phyloP scores from a whole-genome alignment of 2,329 filamentous ascomycete species.

The Trichoderma sp. region DNA sequence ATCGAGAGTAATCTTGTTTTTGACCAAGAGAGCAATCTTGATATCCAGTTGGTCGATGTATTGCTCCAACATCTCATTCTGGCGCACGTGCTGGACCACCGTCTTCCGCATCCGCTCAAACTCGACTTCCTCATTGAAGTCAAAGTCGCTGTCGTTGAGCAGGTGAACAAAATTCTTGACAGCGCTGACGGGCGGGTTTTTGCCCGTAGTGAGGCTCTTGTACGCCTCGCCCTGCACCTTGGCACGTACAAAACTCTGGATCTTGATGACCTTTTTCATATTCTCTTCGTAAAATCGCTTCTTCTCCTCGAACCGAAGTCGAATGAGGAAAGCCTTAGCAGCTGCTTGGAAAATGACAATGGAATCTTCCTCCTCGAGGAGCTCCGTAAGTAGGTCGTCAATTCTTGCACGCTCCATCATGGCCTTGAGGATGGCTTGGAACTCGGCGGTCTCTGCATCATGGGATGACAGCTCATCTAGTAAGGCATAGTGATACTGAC shows the following conservation, averaged over 20 bases:
- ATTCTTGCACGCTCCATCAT: slow-evolving; percentile 75
- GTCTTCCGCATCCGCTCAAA: slow-evolving; percentile 94
- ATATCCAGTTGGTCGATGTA: slow-evolving; percentile 98
- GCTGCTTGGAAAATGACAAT: slow-evolving; percentile 73
- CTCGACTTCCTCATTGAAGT: slow-evolving; percentile 98
- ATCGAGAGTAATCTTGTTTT: slow-evolving; percentile 98
- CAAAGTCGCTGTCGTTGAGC: slow-evolving; percentile 96
- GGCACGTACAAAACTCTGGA: slow-evolving; percentile 92
- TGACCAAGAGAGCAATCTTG: slow-evolving; percentile 96
- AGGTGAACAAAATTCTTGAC: slow-evolving; percentile 98
- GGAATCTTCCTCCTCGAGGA: slow-evolving; percentile 79
- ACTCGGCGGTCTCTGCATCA: slow-evolving; percentile 61
- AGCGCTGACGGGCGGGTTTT: slow-evolving; percentile 93
- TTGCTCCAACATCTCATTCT: slow-evolving; percentile 95
- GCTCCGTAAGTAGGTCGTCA: slow-evolving; percentile 68
- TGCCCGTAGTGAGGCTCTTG: slow-evolving; percentile 92
- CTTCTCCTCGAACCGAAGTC: slow-evolving; percentile 77
- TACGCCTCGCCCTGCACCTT: slow-evolving; percentile 97
- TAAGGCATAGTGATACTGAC: slow-evolving; percentile 59
- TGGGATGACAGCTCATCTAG: slow-evolving; percentile 69
- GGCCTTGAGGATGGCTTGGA: slow-evolving; percentile 76
- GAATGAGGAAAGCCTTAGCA: slow-evolving; percentile 70
- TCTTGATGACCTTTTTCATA: slow-evolving; percentile 98
- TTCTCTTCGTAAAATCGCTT: slow-evolving; percentile 88
- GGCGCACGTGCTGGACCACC: slow-evolving; percentile 93